These are phyloP conservation scores for Alternaria incomplexa DNA, from an alignment of 2,329 filamentous ascomycete genomes.

Conservation along the genomic window DNA sequence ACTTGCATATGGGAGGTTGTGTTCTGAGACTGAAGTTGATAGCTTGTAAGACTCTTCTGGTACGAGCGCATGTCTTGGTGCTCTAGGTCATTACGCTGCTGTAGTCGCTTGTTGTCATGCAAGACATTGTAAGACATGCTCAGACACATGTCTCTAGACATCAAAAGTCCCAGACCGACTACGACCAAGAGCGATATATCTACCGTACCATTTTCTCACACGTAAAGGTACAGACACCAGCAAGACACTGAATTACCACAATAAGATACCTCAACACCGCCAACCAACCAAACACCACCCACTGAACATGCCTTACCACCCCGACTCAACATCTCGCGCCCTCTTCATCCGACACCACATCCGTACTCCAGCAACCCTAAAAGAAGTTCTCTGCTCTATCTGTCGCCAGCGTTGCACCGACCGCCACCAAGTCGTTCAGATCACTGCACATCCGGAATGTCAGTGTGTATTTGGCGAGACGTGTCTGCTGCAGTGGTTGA, in stretches of 20 bases:
- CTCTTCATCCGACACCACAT: not conserved
- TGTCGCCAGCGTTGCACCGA: not conserved
- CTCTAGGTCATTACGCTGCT: not conserved
- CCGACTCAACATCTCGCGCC: not conserved
- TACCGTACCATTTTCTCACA: not conserved
- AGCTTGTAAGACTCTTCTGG: not conserved
- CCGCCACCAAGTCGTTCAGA: not conserved
- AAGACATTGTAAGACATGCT: not conserved
- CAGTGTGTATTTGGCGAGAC: not conserved
- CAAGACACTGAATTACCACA: not conserved
- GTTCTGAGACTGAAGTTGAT: not conserved
- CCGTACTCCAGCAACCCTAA: not conserved
- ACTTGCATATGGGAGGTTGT: not conserved
- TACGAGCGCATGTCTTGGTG: not conserved
- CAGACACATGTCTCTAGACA: not conserved
- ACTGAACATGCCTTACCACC: not conserved
- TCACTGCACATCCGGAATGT: not conserved
- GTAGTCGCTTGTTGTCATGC: not conserved
- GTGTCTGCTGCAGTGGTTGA: not conserved
- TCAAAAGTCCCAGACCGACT: not conserved
- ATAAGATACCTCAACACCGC: no score
- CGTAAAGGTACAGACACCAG: not conserved
- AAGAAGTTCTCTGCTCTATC: not conserved
- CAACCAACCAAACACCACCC: fast-evolving
- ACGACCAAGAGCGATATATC: not conserved